A percentile compares a stretch with the other conserved stretches of the same genome.
phyloP scores from a whole-genome alignment of 257 asterid species.

The Henckelia pumila region DNA sequence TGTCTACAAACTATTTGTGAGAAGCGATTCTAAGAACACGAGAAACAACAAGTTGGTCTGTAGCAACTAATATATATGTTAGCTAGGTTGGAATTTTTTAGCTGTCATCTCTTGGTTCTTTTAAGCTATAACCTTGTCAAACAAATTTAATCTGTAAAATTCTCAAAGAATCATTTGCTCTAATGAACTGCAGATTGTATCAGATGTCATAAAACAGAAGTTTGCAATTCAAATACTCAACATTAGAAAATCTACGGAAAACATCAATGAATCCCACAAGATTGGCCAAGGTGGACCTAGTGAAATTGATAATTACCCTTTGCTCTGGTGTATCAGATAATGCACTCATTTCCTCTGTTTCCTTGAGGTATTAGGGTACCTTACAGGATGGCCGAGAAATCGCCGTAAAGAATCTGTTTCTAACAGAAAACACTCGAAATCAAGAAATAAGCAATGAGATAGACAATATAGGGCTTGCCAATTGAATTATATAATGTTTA shows the following conservation, averaged over 20 bases:
- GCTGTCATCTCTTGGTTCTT: too few relatives aligned
- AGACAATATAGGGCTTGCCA: constrained; percentile 66
- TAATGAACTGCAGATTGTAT: too few relatives aligned
- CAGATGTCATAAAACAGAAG: too few relatives aligned
- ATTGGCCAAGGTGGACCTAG: constrained; percentile 97
- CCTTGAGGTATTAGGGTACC: constrained; percentile 45
- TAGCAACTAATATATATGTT: too few relatives aligned
- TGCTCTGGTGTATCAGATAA: too few relatives aligned
- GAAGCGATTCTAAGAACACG: constrained; percentile 6
- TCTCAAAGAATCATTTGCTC: too few relatives aligned
- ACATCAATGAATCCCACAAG: constrained; percentile 52
- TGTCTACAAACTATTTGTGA: constrained; percentile 17
- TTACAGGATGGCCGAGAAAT: constrained; percentile 56
- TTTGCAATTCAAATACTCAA: constrained; percentile 71
- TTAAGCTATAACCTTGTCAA: too few relatives aligned
- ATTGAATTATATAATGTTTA: constrained; percentile 23
- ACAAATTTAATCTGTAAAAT: too few relatives aligned
- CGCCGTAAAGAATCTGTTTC: constrained; percentile 79
- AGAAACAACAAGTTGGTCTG: background rate
- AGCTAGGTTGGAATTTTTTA: background rate
- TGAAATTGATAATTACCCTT: constrained; percentile 32
- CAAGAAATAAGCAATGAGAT: constrained; percentile 88
- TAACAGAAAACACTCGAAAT: constrained; percentile 86
- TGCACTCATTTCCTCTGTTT: too few relatives aligned
- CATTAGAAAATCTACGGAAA: constrained; percentile 79